Evolutionary conservation across 2,329 filamentous ascomycete genomes (phyloP).

Genomic region (Xylariaceae sp.): DNA sequence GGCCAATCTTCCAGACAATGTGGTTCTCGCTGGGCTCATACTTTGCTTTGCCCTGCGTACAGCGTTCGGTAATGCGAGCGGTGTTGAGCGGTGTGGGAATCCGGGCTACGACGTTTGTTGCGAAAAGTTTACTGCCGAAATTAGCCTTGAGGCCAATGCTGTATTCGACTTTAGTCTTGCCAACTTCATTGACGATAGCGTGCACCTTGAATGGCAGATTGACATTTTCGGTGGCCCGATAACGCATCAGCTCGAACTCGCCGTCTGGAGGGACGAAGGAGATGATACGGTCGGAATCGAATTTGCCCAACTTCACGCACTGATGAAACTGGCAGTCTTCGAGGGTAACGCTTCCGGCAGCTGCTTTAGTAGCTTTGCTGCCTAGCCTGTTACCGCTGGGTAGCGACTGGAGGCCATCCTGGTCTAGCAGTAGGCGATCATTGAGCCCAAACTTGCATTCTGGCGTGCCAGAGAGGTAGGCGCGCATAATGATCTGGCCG

Average conservation of each 20-base stretch:
- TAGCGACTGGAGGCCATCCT: conserved; percentile 67
- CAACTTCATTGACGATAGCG: conserved; percentile 96
- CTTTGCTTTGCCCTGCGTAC: conserved; percentile 95
- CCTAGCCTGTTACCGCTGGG: conserved; percentile 78
- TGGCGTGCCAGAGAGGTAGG: conserved; percentile 92
- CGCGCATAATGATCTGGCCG: conserved; percentile 97
- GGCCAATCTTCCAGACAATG: conserved; percentile 97
- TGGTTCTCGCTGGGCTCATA: conserved; percentile 98
- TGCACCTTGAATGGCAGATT: conserved; percentile 99
- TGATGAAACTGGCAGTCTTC: conserved; percentile 99
- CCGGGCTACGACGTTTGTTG: conserved; percentile 91
- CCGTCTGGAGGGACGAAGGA: conserved; percentile 96
- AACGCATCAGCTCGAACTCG: conserved; percentile 98
- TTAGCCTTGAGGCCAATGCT: conserved; percentile 97
- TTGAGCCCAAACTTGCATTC: conserved; percentile 99
- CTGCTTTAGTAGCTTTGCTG: conserved; percentile 91
- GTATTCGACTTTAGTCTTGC: conserved; percentile 97
- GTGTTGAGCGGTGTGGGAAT: conserved; percentile 98
- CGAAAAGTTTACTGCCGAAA: conserved; percentile 94
- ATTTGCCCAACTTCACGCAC: conserved; percentile 96
- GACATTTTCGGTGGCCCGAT: conserved; percentile 97
- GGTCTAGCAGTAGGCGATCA: conserved; percentile 89
- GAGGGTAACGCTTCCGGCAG: conserved; percentile 91
- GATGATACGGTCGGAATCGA: conserved; percentile 95
- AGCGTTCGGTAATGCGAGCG: conserved; percentile 88